Conservation (phyloP, 1,284 basidiomycete genomes). For the Cutaneotrichosporon sp. region DNA sequence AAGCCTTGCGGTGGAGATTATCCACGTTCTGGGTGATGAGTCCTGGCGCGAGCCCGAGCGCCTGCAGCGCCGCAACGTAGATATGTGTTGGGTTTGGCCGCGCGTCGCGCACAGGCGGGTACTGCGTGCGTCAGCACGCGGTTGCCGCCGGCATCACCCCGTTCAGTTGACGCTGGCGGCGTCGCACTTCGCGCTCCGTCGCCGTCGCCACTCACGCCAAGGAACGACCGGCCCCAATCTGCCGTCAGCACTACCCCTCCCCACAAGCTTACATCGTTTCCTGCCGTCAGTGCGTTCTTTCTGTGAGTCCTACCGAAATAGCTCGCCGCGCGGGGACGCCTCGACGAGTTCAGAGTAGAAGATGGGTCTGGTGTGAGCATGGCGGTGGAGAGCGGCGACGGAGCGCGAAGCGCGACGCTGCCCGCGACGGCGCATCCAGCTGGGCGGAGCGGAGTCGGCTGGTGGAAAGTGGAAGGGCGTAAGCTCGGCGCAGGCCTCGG, state of each 20-base stretch:
- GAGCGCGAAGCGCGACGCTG: too few species aligned
- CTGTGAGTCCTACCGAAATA: slow-evolving; percentile 58
- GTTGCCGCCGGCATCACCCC: too few species aligned
- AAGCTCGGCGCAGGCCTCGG: too few species aligned
- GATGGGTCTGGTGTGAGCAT: slow-evolving; percentile 29
- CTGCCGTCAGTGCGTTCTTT: slow-evolving; percentile 14
- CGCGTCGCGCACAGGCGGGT: slow-evolving; percentile 70
- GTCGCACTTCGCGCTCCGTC: too few species aligned
- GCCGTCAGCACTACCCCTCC: neutral
- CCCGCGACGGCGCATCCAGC: neutral
- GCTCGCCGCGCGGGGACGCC: slow-evolving; percentile 58
- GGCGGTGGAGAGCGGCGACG: neutral
- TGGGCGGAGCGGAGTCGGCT: too few species aligned
- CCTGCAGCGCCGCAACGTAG: slow-evolving; percentile 72
- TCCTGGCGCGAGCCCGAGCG: slow-evolving; percentile 58
- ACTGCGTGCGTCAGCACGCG: slow-evolving; percentile 41
- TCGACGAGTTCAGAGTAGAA: slow-evolving; percentile 78
- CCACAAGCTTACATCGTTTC: slow-evolving; percentile 35
- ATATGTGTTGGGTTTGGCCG: slow-evolving; percentile 81
- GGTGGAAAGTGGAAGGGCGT: too few species aligned
- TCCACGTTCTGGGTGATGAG: slow-evolving; percentile 88
- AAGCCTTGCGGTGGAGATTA: slow-evolving; percentile 73
- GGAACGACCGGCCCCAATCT: slow-evolving; percentile 67
- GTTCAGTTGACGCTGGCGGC: neutral
- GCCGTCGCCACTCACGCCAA: slow-evolving; percentile 48